These are phyloP conservation scores for Penicillium hordei DNA, from an alignment of 2,329 filamentous ascomycete genomes.

Conservation along the genomic window DNA sequence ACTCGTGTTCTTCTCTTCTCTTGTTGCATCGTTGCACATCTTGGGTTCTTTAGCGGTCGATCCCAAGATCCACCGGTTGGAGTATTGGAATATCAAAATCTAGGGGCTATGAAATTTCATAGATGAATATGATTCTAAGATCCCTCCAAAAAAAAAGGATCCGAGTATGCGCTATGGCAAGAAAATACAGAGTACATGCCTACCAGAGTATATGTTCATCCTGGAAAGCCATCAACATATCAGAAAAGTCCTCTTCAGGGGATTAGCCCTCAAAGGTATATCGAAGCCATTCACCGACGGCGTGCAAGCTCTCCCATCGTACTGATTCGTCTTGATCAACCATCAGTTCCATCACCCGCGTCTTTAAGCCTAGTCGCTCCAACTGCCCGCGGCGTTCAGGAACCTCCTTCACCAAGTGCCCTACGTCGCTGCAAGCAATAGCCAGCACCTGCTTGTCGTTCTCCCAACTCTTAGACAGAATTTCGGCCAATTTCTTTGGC, in stretches of 20 bases:
- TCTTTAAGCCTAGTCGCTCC: constrained; percentile 82
- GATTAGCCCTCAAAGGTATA: constrained; percentile 62
- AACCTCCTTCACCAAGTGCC: constrained; percentile 82
- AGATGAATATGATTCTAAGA: constrained; percentile 3
- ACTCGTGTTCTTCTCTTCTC: neutral
- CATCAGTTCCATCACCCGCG: constrained; percentile 90
- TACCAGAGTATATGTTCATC: constrained; percentile 24
- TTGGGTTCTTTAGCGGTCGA: constrained; percentile 22
- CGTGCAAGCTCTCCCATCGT: constrained; percentile 86
- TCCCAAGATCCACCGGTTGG: constrained; percentile 22
- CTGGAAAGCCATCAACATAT: constrained; percentile 15
- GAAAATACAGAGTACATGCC: constrained; percentile 23
- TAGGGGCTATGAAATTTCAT: neutral
- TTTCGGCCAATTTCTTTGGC: constrained; percentile 78
- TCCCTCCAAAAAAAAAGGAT: constrained; percentile 6
- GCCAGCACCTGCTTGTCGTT: constrained; percentile 83
- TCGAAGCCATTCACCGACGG: constrained; percentile 74
- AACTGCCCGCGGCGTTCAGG: constrained; percentile 77
- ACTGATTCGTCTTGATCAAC: constrained; percentile 83
- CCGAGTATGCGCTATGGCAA: constrained; percentile 24
- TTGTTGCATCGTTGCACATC: neutral
- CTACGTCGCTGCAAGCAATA: constrained; percentile 90
- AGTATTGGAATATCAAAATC: neutral
- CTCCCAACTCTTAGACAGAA: constrained; percentile 78
- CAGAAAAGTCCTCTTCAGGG: neutral